Evolutionary conservation across 768 basidiomycete species (phyloP), one percentile per base, ranked within the genome.

Genomic region (Podaxis carcinomalis): DNA sequence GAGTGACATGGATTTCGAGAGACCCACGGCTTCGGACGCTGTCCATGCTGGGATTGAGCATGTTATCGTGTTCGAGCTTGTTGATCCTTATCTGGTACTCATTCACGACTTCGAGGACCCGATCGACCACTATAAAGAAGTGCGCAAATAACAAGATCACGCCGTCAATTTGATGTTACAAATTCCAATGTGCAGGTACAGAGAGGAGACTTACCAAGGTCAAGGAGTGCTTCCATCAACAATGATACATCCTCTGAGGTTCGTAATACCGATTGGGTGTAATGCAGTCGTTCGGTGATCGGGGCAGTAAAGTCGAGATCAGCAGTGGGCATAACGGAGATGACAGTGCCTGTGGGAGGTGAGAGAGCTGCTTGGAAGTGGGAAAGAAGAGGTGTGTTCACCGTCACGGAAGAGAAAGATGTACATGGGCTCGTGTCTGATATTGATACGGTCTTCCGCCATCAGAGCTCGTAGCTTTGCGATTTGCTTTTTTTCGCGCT

Each of bases 321-420:
- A 21, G 77, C 71, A 25, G 76, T 75, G 21, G 80, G 74, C 55
- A 80, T 77, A 56, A 88, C 78, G 4, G 85, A 84, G 51, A 88
- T 83, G 37, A 88, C 80, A 36, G 85, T 87, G 40, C 86, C 78
- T 78, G 55, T 32, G 58, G 19, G 61, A 3, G 46, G 4, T 49
- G 7, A 23, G 47, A 49, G 10, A 7, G 3, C 11, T 23, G 47
- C n/a, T 44, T 44, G 21, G 19, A 32, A 32, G 32, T 9, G 52
- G 21, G 21, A 37, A 64, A 10, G 59, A n/a, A 11, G 40, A 51
- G 51, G 49, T 63, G n/a, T 61, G 23, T 14, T 55, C n/a, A 76
- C 79, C 87, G 66, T 89, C 83, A 50, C 82, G 77, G 62, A 84
- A 76, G 35, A 90, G 75, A 70, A 89, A 89, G 39, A 88, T 80